Percentiles rank a stretch among this genome's conserved stretches.
Conservation (phyloP, 192 early-diverging fungal genomes). For the Jimgerdemannia lactiflua region DNA sequence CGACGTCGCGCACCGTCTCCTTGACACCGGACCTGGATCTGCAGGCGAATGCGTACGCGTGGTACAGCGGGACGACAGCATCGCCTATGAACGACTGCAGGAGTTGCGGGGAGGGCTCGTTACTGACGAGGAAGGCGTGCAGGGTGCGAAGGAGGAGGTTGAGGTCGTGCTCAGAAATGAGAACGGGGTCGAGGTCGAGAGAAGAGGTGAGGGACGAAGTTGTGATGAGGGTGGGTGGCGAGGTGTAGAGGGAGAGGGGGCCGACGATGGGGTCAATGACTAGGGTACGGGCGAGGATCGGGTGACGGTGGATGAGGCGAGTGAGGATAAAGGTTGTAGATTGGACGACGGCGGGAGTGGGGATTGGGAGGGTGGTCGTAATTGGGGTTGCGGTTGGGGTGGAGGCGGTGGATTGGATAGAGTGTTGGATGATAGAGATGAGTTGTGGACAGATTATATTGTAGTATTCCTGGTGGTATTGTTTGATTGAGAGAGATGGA, state of each 20-base stretch:
- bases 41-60: conserved; percentile 49
- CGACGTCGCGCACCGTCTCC: conserved; percentile 42
- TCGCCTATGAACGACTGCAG: conserved; percentile 53
- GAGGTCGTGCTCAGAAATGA: conserved; percentile 41
- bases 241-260: conserved; percentile 22
- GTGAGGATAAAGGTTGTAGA: conserved; percentile 49
- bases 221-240: background rate
- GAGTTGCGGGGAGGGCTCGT: conserved; percentile 55
- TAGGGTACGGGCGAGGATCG: conserved; percentile 39
- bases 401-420: background rate
- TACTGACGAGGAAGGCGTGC: conserved; percentile 53
- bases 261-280: conserved; percentile 43
- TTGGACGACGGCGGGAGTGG: conserved; percentile 22
- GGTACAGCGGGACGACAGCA: conserved; percentile 50
- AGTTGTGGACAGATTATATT: conserved; percentile 47
- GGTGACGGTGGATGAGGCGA: conserved; percentile 46
- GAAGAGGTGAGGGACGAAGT: background rate
- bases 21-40: conserved; percentile 35
- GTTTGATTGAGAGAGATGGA: background rate
- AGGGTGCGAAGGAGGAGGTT: conserved; percentile 40
- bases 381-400: background rate
- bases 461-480: conserved; percentile 40
- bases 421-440: conserved; percentile 16
- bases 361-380: background rate
- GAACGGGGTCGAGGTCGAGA: conserved; percentile 32